phyloP scores from a whole-genome alignment of 352 stramenopile genomes.

The Globisporangium irregulare region DNA sequence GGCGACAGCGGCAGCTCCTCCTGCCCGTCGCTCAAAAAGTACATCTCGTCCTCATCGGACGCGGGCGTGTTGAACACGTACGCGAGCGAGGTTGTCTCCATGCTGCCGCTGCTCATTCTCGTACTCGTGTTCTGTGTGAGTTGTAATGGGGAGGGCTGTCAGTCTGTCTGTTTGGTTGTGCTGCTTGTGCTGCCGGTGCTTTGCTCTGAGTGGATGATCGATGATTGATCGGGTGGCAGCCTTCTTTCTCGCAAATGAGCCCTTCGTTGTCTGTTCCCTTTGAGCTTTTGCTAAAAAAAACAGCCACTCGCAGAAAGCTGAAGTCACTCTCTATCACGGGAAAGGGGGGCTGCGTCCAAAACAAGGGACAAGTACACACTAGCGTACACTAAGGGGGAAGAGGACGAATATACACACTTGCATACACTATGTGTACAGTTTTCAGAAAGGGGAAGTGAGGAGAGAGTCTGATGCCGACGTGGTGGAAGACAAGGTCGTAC shows the following conservation, averaged over 20 bases:
- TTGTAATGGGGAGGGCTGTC: too few species aligned
- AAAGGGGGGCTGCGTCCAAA: too few species aligned
- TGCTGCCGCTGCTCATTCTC: conserved; percentile 11
- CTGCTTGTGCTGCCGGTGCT: not conserved
- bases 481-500: too few species aligned
- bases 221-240: not conserved
- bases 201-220: not conserved
- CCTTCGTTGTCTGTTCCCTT: not conserved
- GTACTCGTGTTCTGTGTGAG: not conserved
- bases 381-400: not conserved
- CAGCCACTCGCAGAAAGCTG: not conserved
- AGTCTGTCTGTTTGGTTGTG: not conserved
- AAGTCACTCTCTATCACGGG: not conserved
- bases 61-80: conserved; percentile 44
- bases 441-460: not conserved
- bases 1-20: conserved; percentile 32
- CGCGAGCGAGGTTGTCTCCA: conserved; percentile 28
- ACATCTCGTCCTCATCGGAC: conserved; percentile 52
- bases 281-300: not conserved
- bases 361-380: not conserved
- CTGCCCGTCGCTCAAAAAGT: conserved; percentile 40
- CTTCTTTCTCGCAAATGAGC: conserved; percentile 1
- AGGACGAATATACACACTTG: not conserved
- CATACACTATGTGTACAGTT: not conserved
- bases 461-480: not conserved